Conservation (phyloP, 176 grass and related monocot species). For the Lolium multiflorum region DNA sequence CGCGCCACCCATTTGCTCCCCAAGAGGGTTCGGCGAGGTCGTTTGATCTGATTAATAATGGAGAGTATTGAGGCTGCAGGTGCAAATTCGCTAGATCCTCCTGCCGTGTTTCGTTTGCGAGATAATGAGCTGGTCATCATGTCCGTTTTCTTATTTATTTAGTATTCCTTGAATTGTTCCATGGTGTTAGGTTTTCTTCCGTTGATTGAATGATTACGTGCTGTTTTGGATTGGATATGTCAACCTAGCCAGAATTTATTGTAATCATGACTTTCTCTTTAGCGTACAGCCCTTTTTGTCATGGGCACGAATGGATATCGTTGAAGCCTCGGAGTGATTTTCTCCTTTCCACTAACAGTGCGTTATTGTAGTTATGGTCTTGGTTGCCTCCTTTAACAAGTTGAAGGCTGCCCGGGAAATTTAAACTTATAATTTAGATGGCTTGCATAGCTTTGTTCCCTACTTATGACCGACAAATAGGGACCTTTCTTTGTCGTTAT, state of each 20-base stretch:
- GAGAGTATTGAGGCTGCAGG: background rate
- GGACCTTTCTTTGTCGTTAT: background rate
- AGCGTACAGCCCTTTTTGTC: background rate
- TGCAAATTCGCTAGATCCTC: slow-evolving; percentile 11
- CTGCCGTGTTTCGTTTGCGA: background rate
- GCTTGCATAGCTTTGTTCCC: background rate
- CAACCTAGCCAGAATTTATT: background rate
- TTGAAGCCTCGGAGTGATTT: background rate
- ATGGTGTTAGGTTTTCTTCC: background rate
- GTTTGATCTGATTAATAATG: background rate
- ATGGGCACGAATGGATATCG: background rate
- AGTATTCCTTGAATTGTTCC: background rate
- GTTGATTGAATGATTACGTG: background rate
- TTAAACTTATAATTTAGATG: background rate
- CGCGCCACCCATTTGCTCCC: too few species aligned
- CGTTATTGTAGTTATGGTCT: too few species aligned
- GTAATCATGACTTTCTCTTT: background rate
- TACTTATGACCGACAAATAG: background rate
- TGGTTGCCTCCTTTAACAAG: background rate
- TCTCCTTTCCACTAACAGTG: too few species aligned
- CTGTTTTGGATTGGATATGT: slow-evolving; percentile 6
- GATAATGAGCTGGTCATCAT: background rate
- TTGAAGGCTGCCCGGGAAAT: background rate
- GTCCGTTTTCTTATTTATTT: background rate
- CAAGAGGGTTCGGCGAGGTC: too few species aligned